Evolutionary conservation across 495 filamentous ascomycete species (phyloP).

Genomic region (Alectoria sarmentosa): DNA sequence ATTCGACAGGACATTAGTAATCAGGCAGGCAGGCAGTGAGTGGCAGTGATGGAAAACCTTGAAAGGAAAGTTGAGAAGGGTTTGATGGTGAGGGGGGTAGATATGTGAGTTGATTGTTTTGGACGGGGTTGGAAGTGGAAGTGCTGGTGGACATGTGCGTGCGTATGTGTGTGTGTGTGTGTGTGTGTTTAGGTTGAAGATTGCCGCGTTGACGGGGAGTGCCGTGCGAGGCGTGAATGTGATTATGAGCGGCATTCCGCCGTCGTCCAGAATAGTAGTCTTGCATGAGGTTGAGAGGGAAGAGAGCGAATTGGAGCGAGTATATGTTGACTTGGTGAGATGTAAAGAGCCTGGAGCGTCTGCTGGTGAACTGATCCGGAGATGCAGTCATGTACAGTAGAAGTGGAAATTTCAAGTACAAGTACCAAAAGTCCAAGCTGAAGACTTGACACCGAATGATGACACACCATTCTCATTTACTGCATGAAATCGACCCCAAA

Average conservation of each 20-base stretch:
- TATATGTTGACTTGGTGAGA: no score
- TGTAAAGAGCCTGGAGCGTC: no score
- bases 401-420: no score
- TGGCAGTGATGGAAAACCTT: not conserved
- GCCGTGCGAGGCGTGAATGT: no score
- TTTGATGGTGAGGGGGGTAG: not conserved
- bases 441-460: not conserved
- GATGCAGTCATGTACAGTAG: no score
- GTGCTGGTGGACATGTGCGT: not conserved
- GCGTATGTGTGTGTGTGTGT: no score
- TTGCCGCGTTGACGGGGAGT: not conserved
- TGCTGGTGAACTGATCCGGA: no score
- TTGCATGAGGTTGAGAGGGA: no score
- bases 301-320: no score
- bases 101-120: not conserved
- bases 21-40: not conserved
- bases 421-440: not conserved
- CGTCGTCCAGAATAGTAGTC: not conserved
- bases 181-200: no score
- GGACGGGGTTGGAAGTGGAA: not conserved
- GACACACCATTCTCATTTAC: not conserved
- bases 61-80: not conserved
- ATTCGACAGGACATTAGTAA: slow-evolving; percentile 1
- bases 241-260: no score
- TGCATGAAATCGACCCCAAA: not conserved